Base-by-base conservation (phyloP, 345 rosid species). In the Nephelium lappaceum region DNA sequence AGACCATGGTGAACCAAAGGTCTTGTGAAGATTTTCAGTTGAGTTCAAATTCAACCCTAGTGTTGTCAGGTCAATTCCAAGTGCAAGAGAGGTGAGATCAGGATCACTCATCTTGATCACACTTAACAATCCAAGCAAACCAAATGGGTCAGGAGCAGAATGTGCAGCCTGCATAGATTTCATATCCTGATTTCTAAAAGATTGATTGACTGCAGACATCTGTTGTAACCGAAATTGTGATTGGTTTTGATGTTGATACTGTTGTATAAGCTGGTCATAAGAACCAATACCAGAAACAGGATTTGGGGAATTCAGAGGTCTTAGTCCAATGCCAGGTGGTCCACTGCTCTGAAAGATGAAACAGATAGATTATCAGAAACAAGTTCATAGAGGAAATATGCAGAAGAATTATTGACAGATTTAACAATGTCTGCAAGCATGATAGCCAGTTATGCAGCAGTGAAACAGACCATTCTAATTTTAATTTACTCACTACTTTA, bases 1-100 rank as follows among this genome's bases (percentile, higher is more conserved):
- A 41, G 98, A 90, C 99, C 99, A 97, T 43, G 99, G 99, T 24
- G 98, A 94, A 72, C 95, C 93, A 85, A 97, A 97, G n/a, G 97
- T 92, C 89, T 97, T 97, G 74, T 97, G 95, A 47, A 97, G 97
- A 85, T 90, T 93, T 73, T 93, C 98, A 2, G 93, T 69, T 42
- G 99, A 93, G 78, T 97, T 97, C 91, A 97, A 87, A 84, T 93
- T 94, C 72, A 94, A 86, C 39, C 99, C 98, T 18, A 97, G 95
- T 12, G 98, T 93, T 19, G 98, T 97, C 77, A 96, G 84, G 78
- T 96, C 99, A 75, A 96, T 94, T 83, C 98, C 98, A 80, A 93
- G 98, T 10, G 98, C 93, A 71, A 93, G 90, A 11, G 96, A 87
- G 1, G 97, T 86, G 31, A 93, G 80, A 80, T 88, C 98, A 79